Base-by-base conservation (phyloP, 2,329 filamentous ascomycete species). In the Ceratocystis cubensis region DNA sequence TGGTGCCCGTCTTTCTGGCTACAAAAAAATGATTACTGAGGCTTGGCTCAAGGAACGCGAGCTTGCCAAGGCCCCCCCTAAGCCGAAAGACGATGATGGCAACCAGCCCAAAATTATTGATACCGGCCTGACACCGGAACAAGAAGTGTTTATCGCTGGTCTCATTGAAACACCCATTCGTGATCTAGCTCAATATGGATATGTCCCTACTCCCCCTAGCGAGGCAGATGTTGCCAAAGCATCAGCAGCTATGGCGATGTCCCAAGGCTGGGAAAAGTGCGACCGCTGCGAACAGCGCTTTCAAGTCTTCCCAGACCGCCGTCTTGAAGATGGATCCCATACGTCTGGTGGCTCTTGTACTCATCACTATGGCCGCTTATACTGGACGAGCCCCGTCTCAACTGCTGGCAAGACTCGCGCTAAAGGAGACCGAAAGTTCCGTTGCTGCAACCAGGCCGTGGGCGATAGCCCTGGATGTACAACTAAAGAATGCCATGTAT, bases 251-350 rank as follows among this genome's bases (percentile, higher is more conserved):
- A 80, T 90, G 0, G 78, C 83, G 61, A 80, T 84, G 6, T 83
- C 88, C 13, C 82, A 84, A 64, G 89, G 89, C 61, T 96, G 87
- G 81, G 94, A 99, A 76, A 81, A 85, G 63, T 99, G 94, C 72
- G 92, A 96, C 72, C 87, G 94, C 22, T 99, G 94, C 75, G 81
- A 81, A 53, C 85, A 85, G 44, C 86, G 93, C 25, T 99, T 99
- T 72, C 90, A 96, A 72, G 90, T 96, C 2, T 97, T 96, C 70
- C 91, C 92, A 0, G 90, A 91, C 2, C 85, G 93, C 53, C 84
- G 91, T 65, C 83, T 86, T 67, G 82, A 86, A 70, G 94, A 96
- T 59, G 87, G 86, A 0, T 81, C 88, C 1, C 81, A 96, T 17
- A 83, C 89, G 0, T 88, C 86, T 0, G 89, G 89, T 28, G 92